Base-by-base conservation (phyloP, 108 stramenopile genomes). In the Cyclotella sp. region DNA sequence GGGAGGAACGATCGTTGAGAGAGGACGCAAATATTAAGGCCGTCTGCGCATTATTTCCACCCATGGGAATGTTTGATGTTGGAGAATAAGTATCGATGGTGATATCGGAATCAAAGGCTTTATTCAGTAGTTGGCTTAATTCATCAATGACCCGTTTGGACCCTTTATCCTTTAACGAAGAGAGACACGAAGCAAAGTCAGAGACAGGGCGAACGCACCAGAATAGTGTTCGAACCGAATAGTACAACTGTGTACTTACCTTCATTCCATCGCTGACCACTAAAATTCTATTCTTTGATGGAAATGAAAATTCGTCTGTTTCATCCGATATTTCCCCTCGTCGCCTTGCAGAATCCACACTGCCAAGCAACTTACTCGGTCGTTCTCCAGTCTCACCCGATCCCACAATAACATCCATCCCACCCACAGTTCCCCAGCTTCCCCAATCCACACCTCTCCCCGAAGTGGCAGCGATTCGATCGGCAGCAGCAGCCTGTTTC, bases 11-110 rank as follows among this genome's bases (percentile, higher is more conserved):
- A 24, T 68, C 70, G 65, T 89, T 77, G 47, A 91, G 60, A 40
- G 85, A 82, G 15, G 90, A 88, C 28, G 83, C 85, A 53, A 94
- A 90, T 28, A 92, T 53, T 9, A 94, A 29, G 3, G 86, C 82
- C 44, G 87, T 82, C 24, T 73, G 66, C 8, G 89, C 88, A 74
- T 89, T 79, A 58, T 89, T 84, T 24, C 86, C 93, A 34, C 91
- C 93, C 43, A 94, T 61, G 8, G 93, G 91, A 62, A 90, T 88
- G 75, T 79, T 80, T 45, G 86, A 67, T 1, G 87, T 82, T 44
- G 92, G 92, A 26, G 57, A 63, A 40, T 83, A 54, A 1, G 74
- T 78, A 18, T 92, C 87, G 18, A 94, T 62, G 40, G 67, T 67
- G 21, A 91, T 61, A 46, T 68, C 30, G 22, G 63, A 52, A 51